Percentiles rank a stretch among this genome's conserved stretches.
Conservation (phyloP, 1,284 basidiomycete genomes). For the Apiotrichum domesticum region DNA sequence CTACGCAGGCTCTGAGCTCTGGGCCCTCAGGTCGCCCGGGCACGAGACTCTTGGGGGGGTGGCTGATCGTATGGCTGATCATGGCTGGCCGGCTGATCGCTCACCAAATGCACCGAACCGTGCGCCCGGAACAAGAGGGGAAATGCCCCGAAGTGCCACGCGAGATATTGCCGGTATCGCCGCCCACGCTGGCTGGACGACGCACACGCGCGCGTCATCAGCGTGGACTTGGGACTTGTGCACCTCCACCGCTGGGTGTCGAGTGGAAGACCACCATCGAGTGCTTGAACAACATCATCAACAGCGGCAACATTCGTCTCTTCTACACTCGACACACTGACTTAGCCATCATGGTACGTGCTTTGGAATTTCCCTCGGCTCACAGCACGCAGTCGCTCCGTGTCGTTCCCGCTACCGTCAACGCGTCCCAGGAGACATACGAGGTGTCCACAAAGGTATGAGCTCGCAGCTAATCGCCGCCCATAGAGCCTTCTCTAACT, state of each 20-base stretch:
- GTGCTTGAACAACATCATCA: conserved; percentile 1
- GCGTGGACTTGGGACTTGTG: too few relatives aligned
- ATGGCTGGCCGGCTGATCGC: too few relatives aligned
- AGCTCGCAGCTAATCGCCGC: not conserved
- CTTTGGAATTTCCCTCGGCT: too few relatives aligned
- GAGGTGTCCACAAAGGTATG: conserved; percentile 37
- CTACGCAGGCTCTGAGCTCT: too few relatives aligned
- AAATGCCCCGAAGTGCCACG: too few relatives aligned
- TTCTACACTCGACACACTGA: not conserved
- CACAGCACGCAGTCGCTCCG: conserved; percentile 28
- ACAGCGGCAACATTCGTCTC: conserved; percentile 22
- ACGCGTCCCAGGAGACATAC: conserved; percentile 32
- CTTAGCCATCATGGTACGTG: too few relatives aligned
- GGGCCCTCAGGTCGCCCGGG: too few relatives aligned
- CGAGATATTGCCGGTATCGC: conserved; percentile 4
- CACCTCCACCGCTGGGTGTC: not conserved
- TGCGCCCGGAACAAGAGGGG: too few relatives aligned
- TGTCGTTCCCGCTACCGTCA: conserved; percentile 35
- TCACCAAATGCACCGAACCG: too few relatives aligned
- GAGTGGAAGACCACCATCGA: not conserved
- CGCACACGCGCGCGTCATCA: conserved; percentile 1
- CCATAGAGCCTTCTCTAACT: not conserved
- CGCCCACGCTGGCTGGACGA: not conserved
- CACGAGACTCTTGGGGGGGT: too few relatives aligned
- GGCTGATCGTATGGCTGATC: too few relatives aligned